These are phyloP conservation scores for Backusella luteola DNA, from an alignment of 192 early-diverging fungal species.

Conservation along the genomic window DNA sequence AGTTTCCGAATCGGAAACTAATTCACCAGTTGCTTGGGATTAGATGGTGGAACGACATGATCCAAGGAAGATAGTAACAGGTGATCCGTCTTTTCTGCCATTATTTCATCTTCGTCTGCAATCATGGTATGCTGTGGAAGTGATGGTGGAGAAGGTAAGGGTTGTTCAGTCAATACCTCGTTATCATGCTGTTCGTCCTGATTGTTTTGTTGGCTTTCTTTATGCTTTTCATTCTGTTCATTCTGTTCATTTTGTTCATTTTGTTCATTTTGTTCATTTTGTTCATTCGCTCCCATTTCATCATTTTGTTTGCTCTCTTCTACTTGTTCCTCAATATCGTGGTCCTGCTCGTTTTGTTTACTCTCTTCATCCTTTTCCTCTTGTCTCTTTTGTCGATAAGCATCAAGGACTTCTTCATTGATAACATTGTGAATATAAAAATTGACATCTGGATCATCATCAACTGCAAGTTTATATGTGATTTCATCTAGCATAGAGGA, in stretches of 20 bases:
- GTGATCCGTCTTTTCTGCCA: slow-evolving; percentile 1
- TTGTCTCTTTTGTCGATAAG: not conserved
- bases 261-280: not conserved
- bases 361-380: not conserved
- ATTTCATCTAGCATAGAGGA: not conserved
- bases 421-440: not conserved
- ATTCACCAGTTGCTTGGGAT: not conserved
- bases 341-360: not conserved
- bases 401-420: not conserved
- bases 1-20: slow-evolving; percentile 5
- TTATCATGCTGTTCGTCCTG: not conserved
- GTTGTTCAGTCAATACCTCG: not conserved
- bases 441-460: not conserved
- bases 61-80: not conserved
- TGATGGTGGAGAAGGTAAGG: not conserved
- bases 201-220: not conserved
- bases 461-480: not conserved
- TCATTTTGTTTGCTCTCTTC: not conserved
- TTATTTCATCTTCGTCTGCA: slow-evolving; percentile 4
- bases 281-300: not conserved
- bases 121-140: not conserved
- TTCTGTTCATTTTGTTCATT: not conserved
- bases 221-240: not conserved
- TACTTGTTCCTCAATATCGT: not conserved
- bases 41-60: not conserved